A percentile compares a stretch with the other conserved stretches of the same genome.
Conservation (phyloP, 2,329 filamentous ascomycete species). For the Fusarium cyanostomum region DNA sequence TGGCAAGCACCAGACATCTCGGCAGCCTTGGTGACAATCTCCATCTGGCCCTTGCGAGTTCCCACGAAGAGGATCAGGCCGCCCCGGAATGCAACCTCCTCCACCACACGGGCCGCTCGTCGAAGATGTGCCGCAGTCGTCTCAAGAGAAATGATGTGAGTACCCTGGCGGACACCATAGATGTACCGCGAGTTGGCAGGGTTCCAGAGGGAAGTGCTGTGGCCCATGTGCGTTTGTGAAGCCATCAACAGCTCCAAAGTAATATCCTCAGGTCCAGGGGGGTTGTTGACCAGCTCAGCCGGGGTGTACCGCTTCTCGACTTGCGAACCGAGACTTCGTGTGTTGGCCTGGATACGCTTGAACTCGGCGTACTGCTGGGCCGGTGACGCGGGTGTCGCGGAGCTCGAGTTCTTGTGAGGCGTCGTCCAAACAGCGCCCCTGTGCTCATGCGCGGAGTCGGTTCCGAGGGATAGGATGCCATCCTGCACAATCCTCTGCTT, state of each 20-base stretch:
- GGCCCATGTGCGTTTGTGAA: constrained; percentile 87
- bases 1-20: constrained; percentile 82
- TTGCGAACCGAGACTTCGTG: constrained; percentile 58
- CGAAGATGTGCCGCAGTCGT: constrained; percentile 87
- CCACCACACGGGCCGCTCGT: constrained; percentile 91
- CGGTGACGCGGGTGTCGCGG: constrained; percentile 49
- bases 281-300: constrained; percentile 72
- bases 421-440: constrained; percentile 47
- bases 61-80: constrained; percentile 93
- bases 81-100: constrained; percentile 82
- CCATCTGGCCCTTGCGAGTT: constrained; percentile 82
- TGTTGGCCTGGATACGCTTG: constrained; percentile 52
- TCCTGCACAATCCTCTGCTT: constrained; percentile 49
- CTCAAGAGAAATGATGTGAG: constrained; percentile 94
- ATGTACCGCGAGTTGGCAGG: constrained; percentile 94
- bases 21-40: constrained; percentile 83
- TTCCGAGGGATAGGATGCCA: constrained; percentile 48
- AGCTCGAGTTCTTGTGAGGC: constrained; percentile 46
- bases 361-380: constrained; percentile 53
- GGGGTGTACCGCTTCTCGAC: constrained; percentile 70
- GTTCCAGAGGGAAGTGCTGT: constrained; percentile 92
- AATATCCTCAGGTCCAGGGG: constrained; percentile 80
- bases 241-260: constrained; percentile 92
- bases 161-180: constrained; percentile 84
- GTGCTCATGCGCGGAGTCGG: constrained; percentile 49